These are phyloP conservation scores for Naegleria fowleri DNA, from an alignment of 208 protist species.

Conservation along the genomic window DNA sequence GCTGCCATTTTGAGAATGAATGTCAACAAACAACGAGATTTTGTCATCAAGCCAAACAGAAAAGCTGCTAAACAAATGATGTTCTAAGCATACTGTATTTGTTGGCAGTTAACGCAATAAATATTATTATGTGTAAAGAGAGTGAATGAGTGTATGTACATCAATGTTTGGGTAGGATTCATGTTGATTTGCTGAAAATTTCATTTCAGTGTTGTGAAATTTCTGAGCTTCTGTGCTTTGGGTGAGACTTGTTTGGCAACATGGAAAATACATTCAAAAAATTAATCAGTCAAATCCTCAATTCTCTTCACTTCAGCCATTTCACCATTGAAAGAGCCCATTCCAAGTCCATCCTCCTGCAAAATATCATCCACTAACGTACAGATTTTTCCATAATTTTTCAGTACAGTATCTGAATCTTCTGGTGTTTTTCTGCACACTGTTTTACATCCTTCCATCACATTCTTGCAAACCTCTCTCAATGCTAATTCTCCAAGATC, in stretches of 20 bases:
- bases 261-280: too few relatives aligned
- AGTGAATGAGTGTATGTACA: too few relatives aligned
- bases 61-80: conserved; percentile 16
- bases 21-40: conserved; percentile 30
- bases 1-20: conserved; percentile 31
- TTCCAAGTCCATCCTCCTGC: neutral
- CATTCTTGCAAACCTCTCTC: neutral
- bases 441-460: neutral
- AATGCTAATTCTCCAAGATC: neutral
- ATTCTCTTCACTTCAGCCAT: neutral
- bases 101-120: too few relatives aligned
- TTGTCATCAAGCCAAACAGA: conserved; percentile 24
- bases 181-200: too few relatives aligned
- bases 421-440: neutral
- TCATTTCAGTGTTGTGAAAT: too few relatives aligned
- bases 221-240: too few relatives aligned
- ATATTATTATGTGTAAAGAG: too few relatives aligned
- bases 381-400: neutral
- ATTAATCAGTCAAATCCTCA: neutral
- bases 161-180: too few relatives aligned
- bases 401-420: neutral
- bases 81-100: neutral
- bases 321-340: neutral
- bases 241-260: too few relatives aligned
- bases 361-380: neutral